Conservation (phyloP, 192 early-diverging fungal species). For the Rhizoclosmatium globosum region DNA sequence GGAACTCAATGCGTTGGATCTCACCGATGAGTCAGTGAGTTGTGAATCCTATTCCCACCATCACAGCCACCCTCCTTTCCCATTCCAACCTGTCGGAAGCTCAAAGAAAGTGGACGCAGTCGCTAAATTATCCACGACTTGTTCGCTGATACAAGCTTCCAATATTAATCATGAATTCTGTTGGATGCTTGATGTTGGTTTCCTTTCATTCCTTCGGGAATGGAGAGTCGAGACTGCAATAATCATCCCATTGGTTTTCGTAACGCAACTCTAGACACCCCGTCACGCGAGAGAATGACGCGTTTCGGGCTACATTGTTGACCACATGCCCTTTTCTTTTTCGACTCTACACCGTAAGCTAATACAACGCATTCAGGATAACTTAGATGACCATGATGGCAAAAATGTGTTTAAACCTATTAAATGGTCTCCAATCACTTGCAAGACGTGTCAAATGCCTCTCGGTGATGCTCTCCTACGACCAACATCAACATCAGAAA, state of each 20-base stretch:
- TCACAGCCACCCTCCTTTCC: background rate
- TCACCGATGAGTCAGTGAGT: background rate
- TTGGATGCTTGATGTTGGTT: conserved; percentile 6
- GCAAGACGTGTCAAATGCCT: conserved; percentile 30
- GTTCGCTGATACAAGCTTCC: conserved; percentile 56
- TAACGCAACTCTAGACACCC: conserved; percentile 38
- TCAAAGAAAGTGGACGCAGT: conserved; percentile 43
- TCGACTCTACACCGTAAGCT: background rate
- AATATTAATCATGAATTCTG: conserved; percentile 35
- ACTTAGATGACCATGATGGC: background rate
- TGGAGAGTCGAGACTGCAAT: background rate
- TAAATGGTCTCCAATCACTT: conserved; percentile 32
- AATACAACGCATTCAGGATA: too few relatives aligned
- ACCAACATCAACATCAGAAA: conserved; percentile 16
- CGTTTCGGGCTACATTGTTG: conserved; percentile 43
- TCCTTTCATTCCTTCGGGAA: background rate
- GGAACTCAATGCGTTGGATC: background rate
- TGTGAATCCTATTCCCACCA: background rate
- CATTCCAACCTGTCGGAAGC: background rate
- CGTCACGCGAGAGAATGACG: conserved; percentile 20
- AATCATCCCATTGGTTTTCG: background rate
- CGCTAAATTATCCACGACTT: conserved; percentile 23
- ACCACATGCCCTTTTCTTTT: conserved; percentile 31
- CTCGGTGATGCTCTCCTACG: conserved; percentile 37
- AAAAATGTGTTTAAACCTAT: conserved; percentile 37